Evolutionary conservation across 371 early-diverging fungal genomes (phyloP), one percentile per base, ranked within the genome.

Genomic region (Syncephalastrum contaminatum): DNA sequence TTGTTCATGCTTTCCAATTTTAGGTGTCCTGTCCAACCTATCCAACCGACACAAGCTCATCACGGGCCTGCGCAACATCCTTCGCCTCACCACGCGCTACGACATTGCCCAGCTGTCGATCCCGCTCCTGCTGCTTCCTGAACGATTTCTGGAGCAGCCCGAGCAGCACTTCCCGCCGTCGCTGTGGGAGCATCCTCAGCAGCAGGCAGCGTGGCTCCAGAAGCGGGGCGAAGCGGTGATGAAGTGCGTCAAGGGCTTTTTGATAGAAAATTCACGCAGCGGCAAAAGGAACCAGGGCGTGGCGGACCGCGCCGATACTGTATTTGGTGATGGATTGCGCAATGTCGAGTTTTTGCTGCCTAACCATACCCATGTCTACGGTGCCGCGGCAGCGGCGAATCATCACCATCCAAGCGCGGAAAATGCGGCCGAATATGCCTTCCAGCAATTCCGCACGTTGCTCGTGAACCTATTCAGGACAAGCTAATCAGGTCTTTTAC

Each of bases 51-150:
- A 84, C 40, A 60, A 67, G n/a, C 60, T 85, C 12, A 74, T 90
- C 40, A 47, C 63, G 2, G 92, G 92, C 0, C 64, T 89, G 40
- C 78, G 88, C 5, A 76, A 82, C 56, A 87, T 91, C 42, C 58
- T 89, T 21, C 72, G 81, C 21, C 69, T 80, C 13, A 83, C 86
- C 1, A 75, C 82, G n/a, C 82, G 83, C 15, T 87, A 78, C 56
- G 88, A 89, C 49, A 84, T 92, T 20, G 71, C 81, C 6, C 73
- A 80, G 40, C 56, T 92, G 0, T 85, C 87, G 1, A 61, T 89
- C 4, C 90, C 92, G 0, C 60, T 89, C 16, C 54, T 90, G 18
- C 57, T 90, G 55, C 66, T 89, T 27, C 88, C 90, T 2, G 67
- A 77, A n/a, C 51, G 64, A n/a, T 73, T 70, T 45, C 72, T 85